Percentiles rank a stretch among this genome's conserved stretches.
phyloP scores from a whole-genome alignment of 345 rosid species.

The Dipteronia dyeriana region DNA sequence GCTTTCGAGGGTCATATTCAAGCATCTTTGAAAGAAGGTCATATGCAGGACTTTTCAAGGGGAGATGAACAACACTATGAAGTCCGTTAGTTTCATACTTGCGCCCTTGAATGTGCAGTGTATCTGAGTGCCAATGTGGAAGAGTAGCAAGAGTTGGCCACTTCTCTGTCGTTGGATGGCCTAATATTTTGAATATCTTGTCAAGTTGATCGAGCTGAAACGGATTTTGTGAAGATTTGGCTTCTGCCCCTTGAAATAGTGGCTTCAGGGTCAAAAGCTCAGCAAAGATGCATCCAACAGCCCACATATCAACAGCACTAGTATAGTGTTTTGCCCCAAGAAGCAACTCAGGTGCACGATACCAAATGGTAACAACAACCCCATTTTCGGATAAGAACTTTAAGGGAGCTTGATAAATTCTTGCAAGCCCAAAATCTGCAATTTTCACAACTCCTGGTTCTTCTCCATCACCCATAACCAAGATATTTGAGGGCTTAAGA shows the following conservation, averaged over 20 bases:
- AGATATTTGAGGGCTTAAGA: constrained; percentile 94
- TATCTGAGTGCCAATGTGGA: constrained; percentile 83
- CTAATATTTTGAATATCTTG: constrained; percentile 96
- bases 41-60: constrained; percentile 61
- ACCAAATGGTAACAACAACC: constrained; percentile 99
- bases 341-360: constrained; percentile 98
- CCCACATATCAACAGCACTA: constrained; percentile 99
- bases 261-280: constrained; percentile 96
- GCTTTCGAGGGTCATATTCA: constrained; percentile 88
- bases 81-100: constrained; percentile 75
- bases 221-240: constrained; percentile 78
- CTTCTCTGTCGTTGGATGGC: constrained; percentile 93
- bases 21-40: constrained; percentile 94
- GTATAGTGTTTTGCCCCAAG: constrained; percentile 98
- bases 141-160: constrained; percentile 89
- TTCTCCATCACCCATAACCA: constrained; percentile 99
- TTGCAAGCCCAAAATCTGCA: constrained; percentile 97
- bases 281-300: constrained; percentile 98
- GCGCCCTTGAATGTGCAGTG: constrained; percentile 79
- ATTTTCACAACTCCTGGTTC: constrained; percentile 95
- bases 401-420: constrained; percentile 94
- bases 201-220: constrained; percentile 97
- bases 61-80: constrained; percentile 68
- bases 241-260: constrained; percentile 94
- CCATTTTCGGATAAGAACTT: constrained; percentile 85